phyloP scores from a whole-genome alignment of 192 early-diverging fungal genomes.

The Backusella australiensis region DNA sequence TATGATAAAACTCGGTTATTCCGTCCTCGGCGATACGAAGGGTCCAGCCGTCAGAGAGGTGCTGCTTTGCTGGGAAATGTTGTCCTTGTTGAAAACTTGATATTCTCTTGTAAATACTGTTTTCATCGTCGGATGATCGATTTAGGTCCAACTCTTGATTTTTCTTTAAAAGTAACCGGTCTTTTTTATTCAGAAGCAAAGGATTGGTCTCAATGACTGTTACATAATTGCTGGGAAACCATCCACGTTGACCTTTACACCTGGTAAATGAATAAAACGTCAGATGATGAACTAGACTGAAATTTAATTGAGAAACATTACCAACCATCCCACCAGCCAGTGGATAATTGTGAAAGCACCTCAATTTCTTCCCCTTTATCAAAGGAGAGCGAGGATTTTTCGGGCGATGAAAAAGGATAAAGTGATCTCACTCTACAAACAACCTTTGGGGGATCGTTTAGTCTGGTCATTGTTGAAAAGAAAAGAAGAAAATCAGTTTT shows the following conservation, averaged over 20 bases:
- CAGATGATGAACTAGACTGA: background rate
- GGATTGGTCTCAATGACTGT: constrained; percentile 41
- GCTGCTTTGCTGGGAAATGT: background rate
- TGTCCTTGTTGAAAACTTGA: background rate
- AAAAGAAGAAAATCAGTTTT: background rate
- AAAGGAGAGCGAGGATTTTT: constrained; percentile 79
- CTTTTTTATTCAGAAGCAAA: constrained; percentile 1
- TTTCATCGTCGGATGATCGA: constrained; percentile 1
- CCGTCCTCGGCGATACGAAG: constrained; percentile 35
- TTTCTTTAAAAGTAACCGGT: background rate
- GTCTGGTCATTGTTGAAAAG: background rate
- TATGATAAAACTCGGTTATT: constrained; percentile 34
- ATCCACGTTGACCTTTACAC: constrained; percentile 76
- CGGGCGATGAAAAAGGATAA: constrained; percentile 83
- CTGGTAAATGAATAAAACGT: constrained; percentile 1
- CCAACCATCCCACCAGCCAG: constrained; percentile 98
- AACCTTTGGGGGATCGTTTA: constrained; percentile 16
- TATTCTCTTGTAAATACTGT: constrained; percentile 11
- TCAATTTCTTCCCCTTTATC: constrained; percentile 84
- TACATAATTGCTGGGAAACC: constrained; percentile 92
- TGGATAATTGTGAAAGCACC: constrained; percentile 84
- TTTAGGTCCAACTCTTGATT: background rate
- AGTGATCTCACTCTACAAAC: constrained; percentile 62
- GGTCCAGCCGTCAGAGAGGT: constrained; percentile 20
- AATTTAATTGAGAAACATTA: background rate